These are phyloP conservation scores for Thalassiosira exigua DNA, from an alignment of 352 stramenopile species.

Conservation along the genomic window DNA sequence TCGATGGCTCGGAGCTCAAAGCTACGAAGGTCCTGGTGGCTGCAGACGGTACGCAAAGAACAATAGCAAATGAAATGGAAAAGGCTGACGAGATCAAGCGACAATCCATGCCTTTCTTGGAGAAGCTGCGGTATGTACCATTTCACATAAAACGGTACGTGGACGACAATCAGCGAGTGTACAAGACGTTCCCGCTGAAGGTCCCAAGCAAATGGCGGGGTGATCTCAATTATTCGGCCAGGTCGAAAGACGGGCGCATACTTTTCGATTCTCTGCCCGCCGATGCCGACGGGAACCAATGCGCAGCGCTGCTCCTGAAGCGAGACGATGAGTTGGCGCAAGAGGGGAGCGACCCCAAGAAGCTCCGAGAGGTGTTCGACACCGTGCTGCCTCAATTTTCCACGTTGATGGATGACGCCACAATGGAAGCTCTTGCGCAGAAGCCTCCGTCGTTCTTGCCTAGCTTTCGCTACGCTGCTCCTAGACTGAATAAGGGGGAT, in stretches of 20 bases:
- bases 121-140: slow-evolving; percentile 45
- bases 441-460: slow-evolving; percentile 81
- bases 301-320: slow-evolving; percentile 83
- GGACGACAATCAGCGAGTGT: slow-evolving; percentile 84
- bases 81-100: slow-evolving; percentile 49
- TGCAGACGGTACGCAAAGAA: slow-evolving; percentile 79
- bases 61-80: slow-evolving; percentile 74
- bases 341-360: slow-evolving; percentile 66
- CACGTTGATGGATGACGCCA: slow-evolving; percentile 74
- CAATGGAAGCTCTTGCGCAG: slow-evolving; percentile 69
- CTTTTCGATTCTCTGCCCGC: slow-evolving; percentile 85
- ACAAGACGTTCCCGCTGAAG: slow-evolving; percentile 86
- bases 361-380: slow-evolving; percentile 70
- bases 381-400: slow-evolving; percentile 83
- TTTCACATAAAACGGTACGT: slow-evolving; percentile 69
- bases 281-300: slow-evolving; percentile 74
- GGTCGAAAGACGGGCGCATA: slow-evolving; percentile 70
- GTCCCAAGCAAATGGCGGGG: slow-evolving; percentile 72
- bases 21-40: slow-evolving; percentile 72
- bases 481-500: slow-evolving; percentile 77
- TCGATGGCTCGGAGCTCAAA: slow-evolving; percentile 25
- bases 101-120: slow-evolving; percentile 55
- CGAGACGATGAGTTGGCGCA: slow-evolving; percentile 71
- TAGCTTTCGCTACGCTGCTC: slow-evolving; percentile 80
- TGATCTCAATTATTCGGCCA: slow-evolving; percentile 81